Base-by-base conservation (phyloP, 306 rosid species). In the Erythrophleum fordii region DNA sequence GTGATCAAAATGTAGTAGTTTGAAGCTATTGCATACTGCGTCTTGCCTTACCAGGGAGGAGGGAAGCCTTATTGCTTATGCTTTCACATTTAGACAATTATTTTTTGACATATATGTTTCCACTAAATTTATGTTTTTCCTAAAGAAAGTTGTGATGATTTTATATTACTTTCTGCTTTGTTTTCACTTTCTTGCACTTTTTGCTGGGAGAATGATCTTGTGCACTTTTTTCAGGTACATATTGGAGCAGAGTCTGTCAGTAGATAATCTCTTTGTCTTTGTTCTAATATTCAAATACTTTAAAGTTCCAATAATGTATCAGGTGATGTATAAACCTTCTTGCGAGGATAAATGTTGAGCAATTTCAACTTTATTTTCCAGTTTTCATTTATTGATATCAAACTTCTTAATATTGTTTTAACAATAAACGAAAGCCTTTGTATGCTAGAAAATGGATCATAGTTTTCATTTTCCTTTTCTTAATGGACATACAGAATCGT, bases 181-280 rank as follows among this genome's bases (percentile, higher is more conserved):
- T 59, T 81, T 73, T 72, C 72, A 59, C 31, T 72, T 72, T 73
- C 58, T 74, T 60, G 41, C 79, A 49, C 77, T 64, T 58, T 64
- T 74, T 66, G n/a, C 44, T 44, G 26, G 49, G 42, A 42, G 22
- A 18, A 10, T 82, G 82, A 51, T 73, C 41, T 37, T 60, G 51
- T 85, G 68, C 53, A 49, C 75, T 72, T 69, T 56, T 74, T 70
- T 62, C 87, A 95, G 99, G 83, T 95, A 95, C 77, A 69, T 95
- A 55, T 86, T 93, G 89, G 99, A 95, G 90, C 99, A 95, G 83
- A 95, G 99, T 85, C 90, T 95, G 85, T 95, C 97, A 6, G 98
- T 95, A 75, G 99, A 95, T 79, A 93, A 95, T 76, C 90, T 95
- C 61, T 95, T 91, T 82, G 93, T 95, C 83, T 95, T 95, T 87